These are phyloP conservation scores for Micractinium conductrix DNA, from an alignment of 139 green algal species.

Conservation along the genomic window DNA sequence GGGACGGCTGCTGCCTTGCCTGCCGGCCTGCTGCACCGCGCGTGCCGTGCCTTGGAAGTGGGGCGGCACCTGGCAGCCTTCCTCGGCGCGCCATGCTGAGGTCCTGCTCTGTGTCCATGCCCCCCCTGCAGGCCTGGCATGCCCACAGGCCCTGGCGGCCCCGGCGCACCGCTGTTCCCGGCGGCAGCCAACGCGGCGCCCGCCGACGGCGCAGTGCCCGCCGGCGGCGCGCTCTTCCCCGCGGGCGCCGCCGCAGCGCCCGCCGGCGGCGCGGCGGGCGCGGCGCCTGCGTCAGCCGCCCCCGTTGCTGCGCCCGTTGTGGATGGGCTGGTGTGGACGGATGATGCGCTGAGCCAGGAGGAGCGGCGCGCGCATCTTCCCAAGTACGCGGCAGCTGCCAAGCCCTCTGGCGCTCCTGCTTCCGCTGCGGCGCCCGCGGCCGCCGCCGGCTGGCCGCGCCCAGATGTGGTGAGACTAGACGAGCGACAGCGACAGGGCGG, in stretches of 20 bases:
- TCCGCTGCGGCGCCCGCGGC: not conserved
- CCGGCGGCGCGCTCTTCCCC: not conserved
- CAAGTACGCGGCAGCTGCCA: not conserved
- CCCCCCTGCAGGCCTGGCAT: conserved; percentile 11
- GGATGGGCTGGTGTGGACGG: not conserved
- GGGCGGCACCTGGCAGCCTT: no score
- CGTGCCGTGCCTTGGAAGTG: no score
- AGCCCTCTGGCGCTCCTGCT: not conserved
- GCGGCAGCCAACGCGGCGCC: not conserved
- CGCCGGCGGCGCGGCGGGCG: not conserved
- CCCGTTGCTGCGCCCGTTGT: not conserved
- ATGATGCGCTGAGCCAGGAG: not conserved
- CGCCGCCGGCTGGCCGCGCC: no score
- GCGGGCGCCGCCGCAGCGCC: not conserved
- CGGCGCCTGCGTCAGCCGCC: not conserved
- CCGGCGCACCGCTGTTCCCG: conserved; percentile 33
- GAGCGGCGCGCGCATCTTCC: not conserved
- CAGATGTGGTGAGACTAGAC: no score
- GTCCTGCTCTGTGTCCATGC: not conserved
- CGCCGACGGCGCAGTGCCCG: not conserved
- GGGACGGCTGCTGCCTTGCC: no score
- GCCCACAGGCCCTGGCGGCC: not conserved
- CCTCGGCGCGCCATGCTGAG: not conserved
- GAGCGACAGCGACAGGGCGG: no score
- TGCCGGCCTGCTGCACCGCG: no score